phyloP scores from a whole-genome alignment of 495 filamentous ascomycete species.

The Annulohypoxylon stygium region DNA sequence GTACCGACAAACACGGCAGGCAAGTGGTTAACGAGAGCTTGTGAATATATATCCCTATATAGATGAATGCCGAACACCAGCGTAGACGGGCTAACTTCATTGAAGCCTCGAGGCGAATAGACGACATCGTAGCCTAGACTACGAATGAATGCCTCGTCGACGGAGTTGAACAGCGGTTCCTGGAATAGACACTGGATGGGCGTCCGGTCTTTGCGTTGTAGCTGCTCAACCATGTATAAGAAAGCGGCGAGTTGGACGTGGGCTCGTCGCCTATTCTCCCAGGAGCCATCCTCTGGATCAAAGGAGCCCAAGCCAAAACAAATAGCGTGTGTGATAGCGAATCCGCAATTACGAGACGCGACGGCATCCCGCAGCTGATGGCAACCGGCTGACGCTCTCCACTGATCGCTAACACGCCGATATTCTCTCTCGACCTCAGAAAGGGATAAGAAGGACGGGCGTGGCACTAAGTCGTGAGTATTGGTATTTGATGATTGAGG shows the following conservation, averaged over 20 bases:
- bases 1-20: slow-evolving; percentile 62
- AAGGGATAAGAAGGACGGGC: slow-evolving; percentile 34
- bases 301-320: slow-evolving; percentile 62
- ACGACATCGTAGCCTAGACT: slow-evolving; percentile 67
- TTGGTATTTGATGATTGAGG: background rate
- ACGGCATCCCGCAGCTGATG: slow-evolving; percentile 37
- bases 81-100: slow-evolving; percentile 60
- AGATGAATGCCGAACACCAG: slow-evolving; percentile 73
- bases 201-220: slow-evolving; percentile 46
- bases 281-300: slow-evolving; percentile 56
- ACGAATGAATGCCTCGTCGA: slow-evolving; percentile 70
- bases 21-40: slow-evolving; percentile 49
- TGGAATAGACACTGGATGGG: slow-evolving; percentile 68
- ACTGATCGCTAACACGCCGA: slow-evolving; percentile 36
- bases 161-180: slow-evolving; percentile 76
- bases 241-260: slow-evolving; percentile 74
- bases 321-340: slow-evolving; percentile 53
- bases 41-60: slow-evolving; percentile 60
- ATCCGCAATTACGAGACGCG: slow-evolving; percentile 6
- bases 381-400: slow-evolving; percentile 36
- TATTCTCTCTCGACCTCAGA: slow-evolving; percentile 43
- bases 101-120: slow-evolving; percentile 69
- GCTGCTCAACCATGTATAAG: slow-evolving; percentile 60
- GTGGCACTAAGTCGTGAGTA: background rate
- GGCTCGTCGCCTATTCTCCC: slow-evolving; percentile 49